Base-by-base conservation (phyloP, 768 basidiomycete genomes). In the Amanita pallidorosea region DNA sequence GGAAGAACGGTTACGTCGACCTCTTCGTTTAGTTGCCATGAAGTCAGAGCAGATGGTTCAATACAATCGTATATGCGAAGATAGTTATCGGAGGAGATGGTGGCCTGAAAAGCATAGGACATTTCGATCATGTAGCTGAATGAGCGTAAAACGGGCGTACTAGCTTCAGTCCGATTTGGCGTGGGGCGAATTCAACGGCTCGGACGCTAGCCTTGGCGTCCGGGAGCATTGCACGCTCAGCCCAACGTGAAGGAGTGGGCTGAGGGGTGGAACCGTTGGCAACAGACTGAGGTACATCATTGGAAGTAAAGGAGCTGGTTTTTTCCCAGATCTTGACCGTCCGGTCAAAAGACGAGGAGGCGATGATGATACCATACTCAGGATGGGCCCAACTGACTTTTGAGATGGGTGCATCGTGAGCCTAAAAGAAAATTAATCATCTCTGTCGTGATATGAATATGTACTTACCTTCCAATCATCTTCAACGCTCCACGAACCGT, bases 301-400 rank as follows among this genome's bases (percentile, higher is more conserved):
- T 59, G 11, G 58, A 55, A 7, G 61, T 61, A 29, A 57, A 57
- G 2, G 63, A 56, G 7, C 66, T 65, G 0, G 68, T 69, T 65
- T 88, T 80, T 61, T 94, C 89, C 92, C 92, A 97, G 13, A 99
- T 77, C 65, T 94, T 89, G 50, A 93, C 88, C 0, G 88, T 88
- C 22, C 94, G 77, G 66, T 97, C 95, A 59, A 93, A 92, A 2
- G 87, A 91, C 4, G 82, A 79, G 3, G 88, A 89, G 0, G 91
- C 91, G 50, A 98, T 71, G 47, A 96, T 78, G 1, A 81, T 78
- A 4, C 92, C 94, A 53, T 92, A 93, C 64, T 93, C 85, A 4
- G 95, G 92, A 61, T 94, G 92, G 1, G 91, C 91, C 88, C 92
- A 98, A 47, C 79, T 78, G 12, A 96, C 58, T 63, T 77, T 83